Percentiles rank a stretch among this genome's conserved stretches.
phyloP scores from a whole-genome alignment of 2,329 filamentous ascomycete genomes.

The Aureobasidium uvarum region DNA sequence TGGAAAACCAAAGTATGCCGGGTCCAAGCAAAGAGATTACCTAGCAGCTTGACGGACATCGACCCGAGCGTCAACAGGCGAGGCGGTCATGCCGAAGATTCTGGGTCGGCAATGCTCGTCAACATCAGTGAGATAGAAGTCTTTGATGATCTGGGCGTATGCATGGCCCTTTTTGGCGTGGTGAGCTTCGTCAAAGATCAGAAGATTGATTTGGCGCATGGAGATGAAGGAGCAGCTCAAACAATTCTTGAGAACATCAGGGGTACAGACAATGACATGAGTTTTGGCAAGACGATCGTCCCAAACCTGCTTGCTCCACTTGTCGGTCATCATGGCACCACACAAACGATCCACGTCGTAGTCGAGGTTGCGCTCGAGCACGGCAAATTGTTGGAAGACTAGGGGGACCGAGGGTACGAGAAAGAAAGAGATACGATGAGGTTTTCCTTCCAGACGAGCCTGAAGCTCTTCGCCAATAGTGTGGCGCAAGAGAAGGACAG shows the following conservation, averaged over 20 bases:
- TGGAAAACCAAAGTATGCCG: not conserved
- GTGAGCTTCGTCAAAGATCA: conserved; percentile 95
- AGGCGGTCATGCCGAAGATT: conserved; percentile 96
- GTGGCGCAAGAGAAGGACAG: conserved; percentile 76
- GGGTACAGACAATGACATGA: conserved; percentile 89
- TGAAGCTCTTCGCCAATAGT: conserved; percentile 75
- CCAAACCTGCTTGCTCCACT: conserved; percentile 63
- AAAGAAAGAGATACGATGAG: conserved; percentile 75
- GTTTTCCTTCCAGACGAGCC: conserved; percentile 59
- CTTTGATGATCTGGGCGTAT: conserved; percentile 84
- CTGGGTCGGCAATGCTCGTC: conserved; percentile 59
- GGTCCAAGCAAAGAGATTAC: conserved; percentile 30
- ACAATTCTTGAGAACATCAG: conserved; percentile 77
- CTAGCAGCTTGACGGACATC: conserved; percentile 68
- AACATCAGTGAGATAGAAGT: conserved; percentile 65
- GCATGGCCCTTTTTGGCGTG: conserved; percentile 93
- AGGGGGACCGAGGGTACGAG: conserved; percentile 82
- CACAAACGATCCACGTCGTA: conserved; percentile 71
- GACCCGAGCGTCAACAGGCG: conserved; percentile 79
- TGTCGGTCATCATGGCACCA: conserved; percentile 63
- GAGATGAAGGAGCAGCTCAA: conserved; percentile 74
- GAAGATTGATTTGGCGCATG: conserved; percentile 80
- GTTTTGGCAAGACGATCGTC: conserved; percentile 58
- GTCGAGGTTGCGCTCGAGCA: conserved; percentile 77
- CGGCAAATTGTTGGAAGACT: conserved; percentile 83